Evolutionary conservation across 352 stramenopile genomes (phyloP).

Genomic region (Globisporangium perplexum): DNA sequence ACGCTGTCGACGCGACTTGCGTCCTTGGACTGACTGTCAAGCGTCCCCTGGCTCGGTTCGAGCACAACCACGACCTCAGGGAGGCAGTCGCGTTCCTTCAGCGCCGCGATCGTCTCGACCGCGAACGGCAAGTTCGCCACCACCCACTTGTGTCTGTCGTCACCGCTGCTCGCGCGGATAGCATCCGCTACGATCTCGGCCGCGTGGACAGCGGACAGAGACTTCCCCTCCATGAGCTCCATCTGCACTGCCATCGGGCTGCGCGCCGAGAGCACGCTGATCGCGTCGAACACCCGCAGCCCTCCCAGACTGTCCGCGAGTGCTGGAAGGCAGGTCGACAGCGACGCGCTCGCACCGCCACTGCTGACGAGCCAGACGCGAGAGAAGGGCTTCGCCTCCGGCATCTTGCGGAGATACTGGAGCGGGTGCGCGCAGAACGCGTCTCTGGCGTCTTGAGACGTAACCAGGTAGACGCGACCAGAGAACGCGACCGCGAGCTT

Average conservation of each 20-base stretch:
- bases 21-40: conserved; percentile 12
- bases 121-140: conserved; percentile 43
- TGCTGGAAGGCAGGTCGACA: not conserved
- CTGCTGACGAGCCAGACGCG: conserved; percentile 42
- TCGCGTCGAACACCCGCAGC: conserved; percentile 19
- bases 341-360: conserved; percentile 1
- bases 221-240: conserved; percentile 30
- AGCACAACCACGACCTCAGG: conserved; percentile 48
- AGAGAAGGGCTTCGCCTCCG: conserved; percentile 11
- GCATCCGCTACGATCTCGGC: conserved; percentile 20
- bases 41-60: conserved; percentile 19
- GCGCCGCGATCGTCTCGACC: conserved; percentile 21
- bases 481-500: conserved; percentile 33
- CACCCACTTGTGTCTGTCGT: conserved; percentile 25
- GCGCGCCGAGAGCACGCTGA: conserved; percentile 20
- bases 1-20: conserved; percentile 7
- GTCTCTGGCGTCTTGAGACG: conserved; percentile 22
- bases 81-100: conserved; percentile 39
- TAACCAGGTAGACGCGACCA: conserved; percentile 50
- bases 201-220: conserved; percentile 17
- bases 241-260: conserved; percentile 29
- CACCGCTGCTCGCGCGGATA: conserved; percentile 8
- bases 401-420: conserved; percentile 33
- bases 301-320: not conserved
- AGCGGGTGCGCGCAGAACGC: conserved; percentile 37